A percentile compares a stretch with the other conserved stretches of the same genome.
These are phyloP conservation scores for Dissophora globulifera DNA, from an alignment of 192 early-diverging fungal species.

Conservation along the genomic window DNA sequence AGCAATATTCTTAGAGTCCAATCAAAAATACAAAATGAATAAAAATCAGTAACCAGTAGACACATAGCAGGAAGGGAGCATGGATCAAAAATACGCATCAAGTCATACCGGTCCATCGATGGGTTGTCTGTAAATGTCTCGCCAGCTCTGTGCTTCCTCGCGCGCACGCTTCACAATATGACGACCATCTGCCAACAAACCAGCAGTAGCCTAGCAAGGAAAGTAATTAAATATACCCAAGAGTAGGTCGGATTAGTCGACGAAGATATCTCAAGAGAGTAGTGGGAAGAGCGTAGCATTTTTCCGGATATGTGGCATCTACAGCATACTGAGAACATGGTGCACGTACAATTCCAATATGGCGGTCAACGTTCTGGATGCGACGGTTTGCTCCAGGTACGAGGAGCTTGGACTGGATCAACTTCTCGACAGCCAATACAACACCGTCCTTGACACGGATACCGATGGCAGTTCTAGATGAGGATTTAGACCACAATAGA, in stretches of 20 bases:
- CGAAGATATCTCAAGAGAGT: too few relatives aligned
- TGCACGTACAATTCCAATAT: slow-evolving; percentile 93
- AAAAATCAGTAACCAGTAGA: not conserved
- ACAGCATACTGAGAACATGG: too few relatives aligned
- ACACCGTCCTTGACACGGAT: slow-evolving; percentile 95
- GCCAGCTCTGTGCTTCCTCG: slow-evolving; percentile 91
- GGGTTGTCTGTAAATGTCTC: slow-evolving; percentile 82
- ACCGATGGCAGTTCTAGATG: slow-evolving; percentile 87
- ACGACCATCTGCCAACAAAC: slow-evolving; percentile 91
- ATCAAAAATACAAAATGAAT: not conserved
- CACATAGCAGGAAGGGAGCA: not conserved
- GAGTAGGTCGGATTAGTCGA: too few relatives aligned
- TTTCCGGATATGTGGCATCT: too few relatives aligned
- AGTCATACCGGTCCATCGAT: slow-evolving; percentile 84
- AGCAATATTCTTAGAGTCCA: slow-evolving; percentile 75
- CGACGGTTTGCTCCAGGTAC: slow-evolving; percentile 93
- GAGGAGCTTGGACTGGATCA: slow-evolving; percentile 93
- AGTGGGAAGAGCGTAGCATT: too few relatives aligned
- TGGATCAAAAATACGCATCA: not conserved
- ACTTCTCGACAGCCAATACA: slow-evolving; percentile 96
- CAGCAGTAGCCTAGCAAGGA: slow-evolving; percentile 80
- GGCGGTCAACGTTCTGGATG: slow-evolving; percentile 90
- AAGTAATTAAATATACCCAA: too few relatives aligned
- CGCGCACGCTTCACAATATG: slow-evolving; percentile 90
- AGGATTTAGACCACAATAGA: not conserved